Evolutionary conservation across 2,329 filamentous ascomycete species (phyloP), one percentile per base, ranked within the genome.

Genomic region (Cladobotryum mycophilum): DNA sequence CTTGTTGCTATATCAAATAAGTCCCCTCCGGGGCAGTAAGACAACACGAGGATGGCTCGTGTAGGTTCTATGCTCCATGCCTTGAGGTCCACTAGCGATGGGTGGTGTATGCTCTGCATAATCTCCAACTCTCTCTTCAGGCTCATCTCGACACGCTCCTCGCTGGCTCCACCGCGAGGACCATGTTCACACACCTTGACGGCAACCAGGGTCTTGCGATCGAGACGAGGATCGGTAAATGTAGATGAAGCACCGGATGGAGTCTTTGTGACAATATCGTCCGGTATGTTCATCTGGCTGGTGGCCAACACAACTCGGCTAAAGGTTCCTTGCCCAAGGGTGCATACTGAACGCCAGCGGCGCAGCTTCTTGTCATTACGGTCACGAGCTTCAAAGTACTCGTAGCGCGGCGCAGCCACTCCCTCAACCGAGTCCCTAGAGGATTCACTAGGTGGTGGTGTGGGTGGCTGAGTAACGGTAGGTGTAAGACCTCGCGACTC

Each of bases 171-270:
- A 47, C 93, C 93, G 20, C 89, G 89, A 1, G 93, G 92, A 3
- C 92, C 93, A 69, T 96, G 90, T 67, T 96, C 89, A 64, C 95
- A 92, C 41, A 99, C 84, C 69, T 99, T 99, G 64, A 99, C 84
- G 1, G 93, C 93, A 3, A 97, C 93, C 13, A 99, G 74, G 47
- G 88, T 88, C 62, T 85, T 87, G n/a, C 84, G 82, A 55, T 88
- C 62, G n/a, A 68, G 59, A 5, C 60, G 59, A 40, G 62, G 59
- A 33, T 68, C 63, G 1, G 68, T 45, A 54, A 57, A 53, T 48
- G 65, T 49, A 56, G 61, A 74, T 63, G 64, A 56, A 2, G 61
- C 61, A 11, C 60, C 52, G 67, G 69, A 55, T 53, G 52, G n/a
- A 51, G 55, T 25, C 55, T 50, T 15, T 48, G 41, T 2, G 46